Conservation (phyloP, 1,139 yeast species). For the Pichia terricola region DNA sequence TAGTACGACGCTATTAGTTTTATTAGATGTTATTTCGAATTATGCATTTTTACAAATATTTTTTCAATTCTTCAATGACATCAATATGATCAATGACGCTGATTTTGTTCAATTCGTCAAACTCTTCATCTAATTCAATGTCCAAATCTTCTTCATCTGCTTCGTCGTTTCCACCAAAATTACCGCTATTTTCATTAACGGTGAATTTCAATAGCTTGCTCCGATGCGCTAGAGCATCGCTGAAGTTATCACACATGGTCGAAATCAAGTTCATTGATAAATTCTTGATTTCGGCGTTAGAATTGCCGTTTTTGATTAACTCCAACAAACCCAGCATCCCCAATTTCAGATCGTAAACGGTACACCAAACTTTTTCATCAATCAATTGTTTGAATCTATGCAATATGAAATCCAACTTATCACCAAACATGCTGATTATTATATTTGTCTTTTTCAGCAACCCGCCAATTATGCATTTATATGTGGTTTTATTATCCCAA, state of each 20-base stretch:
- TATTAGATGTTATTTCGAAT: no score
- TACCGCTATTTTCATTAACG: conserved; percentile 5
- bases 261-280: conserved; percentile 3
- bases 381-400: conserved; percentile 6
- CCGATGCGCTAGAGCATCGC: conserved; percentile 12
- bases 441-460: conserved; percentile 4
- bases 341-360: conserved; percentile 46
- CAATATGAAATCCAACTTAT: conserved; percentile 5
- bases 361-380: conserved; percentile 6
- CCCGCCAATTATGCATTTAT: conserved; percentile 8
- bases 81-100: conserved; percentile 43
- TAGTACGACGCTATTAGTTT: no score
- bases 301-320: conserved; percentile 1
- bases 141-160: conserved; percentile 31
- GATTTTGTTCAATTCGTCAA: conserved; percentile 43
- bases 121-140: conserved; percentile 33
- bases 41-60: background rate
- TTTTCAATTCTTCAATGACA: conserved; percentile 25
- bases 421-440: conserved; percentile 6
- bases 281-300: background rate
- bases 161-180: conserved; percentile 20
- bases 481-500: conserved; percentile 7
- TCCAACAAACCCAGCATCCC: conserved; percentile 28
- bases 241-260: conserved; percentile 2
- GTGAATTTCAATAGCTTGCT: conserved; percentile 8